phyloP scores from a whole-genome alignment of 495 filamentous ascomycete genomes.

The Rhizodiscina lignyota region DNA sequence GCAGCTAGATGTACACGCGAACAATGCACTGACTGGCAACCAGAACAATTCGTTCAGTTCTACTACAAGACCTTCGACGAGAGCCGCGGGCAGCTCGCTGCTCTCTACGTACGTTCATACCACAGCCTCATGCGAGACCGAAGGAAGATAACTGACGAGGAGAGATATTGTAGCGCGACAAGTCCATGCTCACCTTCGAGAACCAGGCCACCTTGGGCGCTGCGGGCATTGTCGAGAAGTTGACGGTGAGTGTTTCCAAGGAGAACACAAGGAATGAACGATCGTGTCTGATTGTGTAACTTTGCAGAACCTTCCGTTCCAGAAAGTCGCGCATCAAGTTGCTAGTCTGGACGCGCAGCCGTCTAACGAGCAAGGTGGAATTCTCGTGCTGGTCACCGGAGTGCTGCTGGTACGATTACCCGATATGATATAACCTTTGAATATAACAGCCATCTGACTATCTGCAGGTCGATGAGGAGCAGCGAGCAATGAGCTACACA shows the following conservation, averaged over 20 bases:
- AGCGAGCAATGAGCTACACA: conserved; percentile 66
- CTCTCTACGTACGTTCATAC: conserved; percentile 68
- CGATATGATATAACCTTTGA: too few species aligned
- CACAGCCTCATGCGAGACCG: too few species aligned
- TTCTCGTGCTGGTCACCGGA: conserved; percentile 76
- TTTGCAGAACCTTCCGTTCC: conserved; percentile 56
- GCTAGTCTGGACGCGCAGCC: conserved; percentile 65
- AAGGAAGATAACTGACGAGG: too few species aligned
- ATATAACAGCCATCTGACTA: not conserved
- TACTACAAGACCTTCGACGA: conserved; percentile 80
- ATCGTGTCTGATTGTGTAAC: not conserved
- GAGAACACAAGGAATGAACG: not conserved
- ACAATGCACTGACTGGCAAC: not conserved
- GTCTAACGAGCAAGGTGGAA: conserved; percentile 35
- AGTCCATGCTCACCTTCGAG: conserved; percentile 94
- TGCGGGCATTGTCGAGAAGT: conserved; percentile 53
- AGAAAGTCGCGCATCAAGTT: conserved; percentile 55
- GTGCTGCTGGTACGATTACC: conserved; percentile 64
- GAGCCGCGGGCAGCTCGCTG: conserved; percentile 38
- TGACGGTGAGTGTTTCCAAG: conserved; percentile 36
- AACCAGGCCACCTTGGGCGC: conserved; percentile 38
- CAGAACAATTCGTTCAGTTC: conserved; percentile 70
- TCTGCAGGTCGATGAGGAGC: conserved; percentile 60
- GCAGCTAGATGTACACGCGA: not conserved
- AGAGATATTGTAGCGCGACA: conserved; percentile 64